Conservation (phyloP, 2,329 filamentous ascomycete genomes). For the Orbilia brochopaga region DNA sequence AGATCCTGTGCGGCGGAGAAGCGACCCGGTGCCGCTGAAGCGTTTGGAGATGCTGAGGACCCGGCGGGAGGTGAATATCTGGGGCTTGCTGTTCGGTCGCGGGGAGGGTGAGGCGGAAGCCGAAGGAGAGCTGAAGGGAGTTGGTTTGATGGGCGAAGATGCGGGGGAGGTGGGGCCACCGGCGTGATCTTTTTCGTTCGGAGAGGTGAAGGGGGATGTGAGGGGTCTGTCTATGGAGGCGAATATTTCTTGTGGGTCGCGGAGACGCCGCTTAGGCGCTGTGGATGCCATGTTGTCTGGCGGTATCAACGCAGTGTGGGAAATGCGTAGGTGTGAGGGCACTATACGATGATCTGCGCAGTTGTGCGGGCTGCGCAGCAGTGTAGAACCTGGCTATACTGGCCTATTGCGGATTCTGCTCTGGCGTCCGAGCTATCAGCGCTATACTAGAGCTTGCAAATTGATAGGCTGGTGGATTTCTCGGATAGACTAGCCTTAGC, state of each 20-base stretch:
- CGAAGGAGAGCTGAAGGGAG: constrained; percentile 3
- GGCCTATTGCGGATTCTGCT: no score
- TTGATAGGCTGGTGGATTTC: no score
- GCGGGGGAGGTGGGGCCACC: constrained; percentile 11
- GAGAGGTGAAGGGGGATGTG: constrained; percentile 13
- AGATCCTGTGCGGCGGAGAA: constrained; percentile 41
- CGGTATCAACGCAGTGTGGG: background rate
- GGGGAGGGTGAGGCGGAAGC: constrained; percentile 15
- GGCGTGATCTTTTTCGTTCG: background rate
- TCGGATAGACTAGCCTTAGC: no score
- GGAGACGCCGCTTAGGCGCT: constrained; percentile 36
- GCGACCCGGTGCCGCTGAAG: constrained; percentile 44
- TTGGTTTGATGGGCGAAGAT: constrained; percentile 20
- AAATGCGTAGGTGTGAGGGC: no score
- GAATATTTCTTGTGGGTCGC: constrained; percentile 48
- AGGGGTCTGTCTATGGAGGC: constrained; percentile 23
- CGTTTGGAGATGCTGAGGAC: constrained; percentile 48
- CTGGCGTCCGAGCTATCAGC: no score
- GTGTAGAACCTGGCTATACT: no score
- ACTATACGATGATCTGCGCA: no score
- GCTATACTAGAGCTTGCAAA: no score
- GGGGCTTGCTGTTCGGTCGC: constrained; percentile 37
- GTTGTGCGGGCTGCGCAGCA: no score
- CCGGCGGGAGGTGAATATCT: constrained; percentile 37
- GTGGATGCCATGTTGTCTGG: constrained; percentile 22